Conservation (phyloP, 2,329 filamentous ascomycete genomes). For the Sporothrix dimorphospora region DNA sequence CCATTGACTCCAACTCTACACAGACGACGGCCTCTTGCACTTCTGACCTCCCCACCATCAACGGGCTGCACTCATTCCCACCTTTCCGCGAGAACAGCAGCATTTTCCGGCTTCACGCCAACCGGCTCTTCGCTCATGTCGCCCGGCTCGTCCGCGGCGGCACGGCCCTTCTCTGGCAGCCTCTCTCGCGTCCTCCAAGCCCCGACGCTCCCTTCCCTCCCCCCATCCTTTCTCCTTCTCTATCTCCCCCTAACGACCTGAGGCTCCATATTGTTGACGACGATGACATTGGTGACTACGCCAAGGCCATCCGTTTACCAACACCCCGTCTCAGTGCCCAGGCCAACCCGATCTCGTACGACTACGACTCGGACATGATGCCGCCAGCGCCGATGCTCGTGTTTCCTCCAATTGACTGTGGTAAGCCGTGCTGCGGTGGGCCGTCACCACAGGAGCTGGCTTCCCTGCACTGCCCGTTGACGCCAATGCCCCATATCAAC, state of each 20-base stretch:
- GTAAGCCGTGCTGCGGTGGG: neutral
- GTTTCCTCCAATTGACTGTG: neutral
- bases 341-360: neutral
- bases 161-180: slow-evolving; percentile 1
- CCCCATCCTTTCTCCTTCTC: neutral
- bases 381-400: neutral
- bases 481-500: neutral
- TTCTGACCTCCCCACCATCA: neutral
- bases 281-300: neutral
- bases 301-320: neutral
- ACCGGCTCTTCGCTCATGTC: neutral
- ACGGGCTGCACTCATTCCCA: slow-evolving; percentile 4
- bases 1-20: neutral
- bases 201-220: neutral
- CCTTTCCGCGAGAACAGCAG: slow-evolving; percentile 5
- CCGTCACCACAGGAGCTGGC: neutral
- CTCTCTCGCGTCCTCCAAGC: neutral
- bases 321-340: neutral
- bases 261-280: neutral
- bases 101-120: neutral
- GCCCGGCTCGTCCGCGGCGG: slow-evolving; percentile 14
- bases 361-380: neutral
- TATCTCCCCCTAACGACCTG: neutral
- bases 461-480: neutral
- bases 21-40: neutral